Conservation (phyloP, 129 eudicot genomes). For the Flaveria sonorensis region DNA sequence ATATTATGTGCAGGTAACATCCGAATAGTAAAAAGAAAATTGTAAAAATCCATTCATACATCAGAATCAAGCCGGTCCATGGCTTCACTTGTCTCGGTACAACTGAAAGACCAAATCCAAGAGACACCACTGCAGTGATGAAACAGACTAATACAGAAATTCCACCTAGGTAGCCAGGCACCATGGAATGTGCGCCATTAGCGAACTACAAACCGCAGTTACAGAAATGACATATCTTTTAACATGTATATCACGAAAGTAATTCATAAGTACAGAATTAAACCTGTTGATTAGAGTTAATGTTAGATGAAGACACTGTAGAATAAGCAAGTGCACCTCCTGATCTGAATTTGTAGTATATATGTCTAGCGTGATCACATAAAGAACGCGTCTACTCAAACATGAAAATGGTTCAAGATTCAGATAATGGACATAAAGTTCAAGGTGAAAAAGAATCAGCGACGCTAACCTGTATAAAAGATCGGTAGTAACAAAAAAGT, state of each 20-base stretch:
- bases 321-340: conserved; percentile 64
- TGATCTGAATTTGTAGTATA: conserved; percentile 70
- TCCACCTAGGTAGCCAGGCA: conserved; percentile 70
- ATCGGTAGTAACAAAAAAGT: conserved; percentile 61
- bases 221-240: background rate
- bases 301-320: conserved; percentile 61
- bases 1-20: conserved; percentile 61
- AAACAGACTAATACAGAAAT: conserved; percentile 66
- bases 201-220: conserved; percentile 42
- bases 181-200: conserved; percentile 57
- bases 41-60: conserved; percentile 93
- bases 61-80: conserved; percentile 86
- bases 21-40: conserved; percentile 75
- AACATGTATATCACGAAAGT: background rate
- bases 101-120: conserved; percentile 62
- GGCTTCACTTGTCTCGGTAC: conserved; percentile 94
- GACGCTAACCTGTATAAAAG: conserved; percentile 67
- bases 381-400: conserved; percentile 62
- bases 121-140: conserved; percentile 59
- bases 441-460: conserved; percentile 14
- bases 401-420: conserved; percentile 21
- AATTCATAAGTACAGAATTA: background rate
- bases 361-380: conserved; percentile 71
- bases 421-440: conserved; percentile 2
- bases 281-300: conserved; percentile 63